A percentile compares a stretch with the other conserved stretches of the same genome.
These are phyloP conservation scores for Yamadazyma jaroonii DNA, from an alignment of 1,139 yeast species.

Conservation along the genomic window DNA sequence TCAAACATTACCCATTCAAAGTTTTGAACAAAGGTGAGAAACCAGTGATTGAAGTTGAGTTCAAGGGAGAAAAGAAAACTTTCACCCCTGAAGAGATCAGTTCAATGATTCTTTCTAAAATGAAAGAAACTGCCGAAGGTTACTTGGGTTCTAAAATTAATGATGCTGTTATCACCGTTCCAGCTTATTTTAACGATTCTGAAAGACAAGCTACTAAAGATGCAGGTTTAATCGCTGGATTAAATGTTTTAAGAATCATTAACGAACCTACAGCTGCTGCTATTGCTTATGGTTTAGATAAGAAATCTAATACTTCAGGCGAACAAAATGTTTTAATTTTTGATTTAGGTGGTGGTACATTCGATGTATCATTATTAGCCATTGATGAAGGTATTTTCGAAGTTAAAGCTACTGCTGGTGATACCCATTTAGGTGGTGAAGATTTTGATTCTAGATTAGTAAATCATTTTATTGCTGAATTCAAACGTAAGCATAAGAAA, in stretches of 20 bases:
- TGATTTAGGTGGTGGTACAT: conserved; percentile 98
- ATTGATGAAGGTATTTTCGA: conserved; percentile 96
- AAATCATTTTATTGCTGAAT: conserved; percentile 32
- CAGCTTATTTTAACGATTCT: conserved; percentile 58
- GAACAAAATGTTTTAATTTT: conserved; percentile 84
- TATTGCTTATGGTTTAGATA: conserved; percentile 62
- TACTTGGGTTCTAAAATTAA: conserved; percentile 55
- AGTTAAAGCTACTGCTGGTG: conserved; percentile 98
- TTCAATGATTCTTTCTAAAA: conserved; percentile 59
- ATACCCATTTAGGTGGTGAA: conserved; percentile 97
- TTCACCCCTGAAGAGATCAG: conserved; percentile 68
- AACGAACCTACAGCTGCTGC: conserved; percentile 64
- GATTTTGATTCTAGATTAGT: conserved; percentile 39
- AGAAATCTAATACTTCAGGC: conserved; percentile 58
- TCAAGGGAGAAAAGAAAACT: conserved; percentile 60
- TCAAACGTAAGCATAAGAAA: conserved; percentile 37
- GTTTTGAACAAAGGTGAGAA: conserved; percentile 54
- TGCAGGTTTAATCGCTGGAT: conserved; percentile 58
- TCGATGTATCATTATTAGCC: conserved; percentile 89
- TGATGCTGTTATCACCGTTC: conserved; percentile 74
- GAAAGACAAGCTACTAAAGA: conserved; percentile 62
- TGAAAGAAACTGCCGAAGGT: conserved; percentile 65
- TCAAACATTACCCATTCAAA: conserved; percentile 64
- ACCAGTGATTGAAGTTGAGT: conserved; percentile 61
- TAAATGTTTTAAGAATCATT: conserved; percentile 55